Percentiles rank a stretch among this genome's conserved stretches.
Conservation (phyloP, 257 asterid species). For the Solanum peruvianum region DNA sequence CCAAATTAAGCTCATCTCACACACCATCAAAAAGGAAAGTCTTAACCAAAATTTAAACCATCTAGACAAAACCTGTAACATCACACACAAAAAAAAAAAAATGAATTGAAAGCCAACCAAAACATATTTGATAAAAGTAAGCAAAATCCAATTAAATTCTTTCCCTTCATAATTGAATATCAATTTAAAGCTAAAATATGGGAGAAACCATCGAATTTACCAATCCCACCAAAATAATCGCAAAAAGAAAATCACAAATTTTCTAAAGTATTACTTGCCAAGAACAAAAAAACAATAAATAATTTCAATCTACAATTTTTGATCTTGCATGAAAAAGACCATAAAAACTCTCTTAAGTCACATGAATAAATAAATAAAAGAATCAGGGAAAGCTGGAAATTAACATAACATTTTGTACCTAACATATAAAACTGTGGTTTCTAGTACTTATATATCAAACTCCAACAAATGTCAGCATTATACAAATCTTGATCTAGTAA, state of each 20-base stretch:
- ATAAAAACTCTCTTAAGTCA: neutral
- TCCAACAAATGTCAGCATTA: neutral
- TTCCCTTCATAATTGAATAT: neutral
- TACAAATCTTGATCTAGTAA: neutral
- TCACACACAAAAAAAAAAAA: neutral
- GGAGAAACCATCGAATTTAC: neutral
- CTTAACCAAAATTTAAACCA: neutral
- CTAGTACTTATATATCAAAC: neutral
- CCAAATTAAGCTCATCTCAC: neutral
- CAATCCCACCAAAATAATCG: neutral
- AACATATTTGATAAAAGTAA: neutral
- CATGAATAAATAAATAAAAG: neutral
- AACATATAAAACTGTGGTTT: neutral
- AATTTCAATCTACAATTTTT: neutral
- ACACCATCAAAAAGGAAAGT: neutral
- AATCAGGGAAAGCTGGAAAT: neutral
- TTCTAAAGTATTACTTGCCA: neutral
- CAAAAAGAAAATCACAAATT: neutral
- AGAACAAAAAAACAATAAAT: neutral
- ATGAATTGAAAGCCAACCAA: neutral
- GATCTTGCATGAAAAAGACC: neutral
- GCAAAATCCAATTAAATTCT: neutral
- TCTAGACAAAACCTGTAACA: neutral
- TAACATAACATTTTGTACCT: neutral
- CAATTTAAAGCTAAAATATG: neutral